These are phyloP conservation scores for Fennellomyces sp. DNA, from an alignment of 371 early-diverging fungal genomes.

Conservation along the genomic window DNA sequence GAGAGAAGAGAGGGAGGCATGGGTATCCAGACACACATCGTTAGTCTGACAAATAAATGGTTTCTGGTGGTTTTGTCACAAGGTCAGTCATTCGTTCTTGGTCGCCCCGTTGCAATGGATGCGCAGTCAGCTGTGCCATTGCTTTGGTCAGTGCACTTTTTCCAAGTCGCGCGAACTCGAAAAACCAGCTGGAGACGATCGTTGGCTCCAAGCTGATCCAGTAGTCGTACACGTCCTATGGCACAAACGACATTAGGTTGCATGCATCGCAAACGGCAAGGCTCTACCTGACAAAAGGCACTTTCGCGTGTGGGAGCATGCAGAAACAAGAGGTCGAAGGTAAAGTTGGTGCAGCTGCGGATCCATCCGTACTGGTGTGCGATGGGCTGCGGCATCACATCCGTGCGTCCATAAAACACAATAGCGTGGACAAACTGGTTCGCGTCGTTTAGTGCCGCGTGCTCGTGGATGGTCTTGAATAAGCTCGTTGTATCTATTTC, in stretches of 20 bases:
- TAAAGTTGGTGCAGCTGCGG: conserved; percentile 10
- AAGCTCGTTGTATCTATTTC: conserved; percentile 11
- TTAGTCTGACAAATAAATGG: conserved; percentile 4
- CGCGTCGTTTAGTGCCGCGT: conserved; percentile 8
- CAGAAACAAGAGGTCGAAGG: conserved; percentile 20
- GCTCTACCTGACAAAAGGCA: conserved; percentile 18
- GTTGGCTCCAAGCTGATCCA: conserved; percentile 5
- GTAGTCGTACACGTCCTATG: conserved; percentile 13
- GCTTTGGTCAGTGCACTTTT: conserved; percentile 19
- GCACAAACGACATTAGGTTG: neutral
- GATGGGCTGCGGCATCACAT: conserved; percentile 4
- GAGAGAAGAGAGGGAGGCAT: neutral
- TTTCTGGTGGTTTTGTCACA: neutral
- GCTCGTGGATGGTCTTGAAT: conserved; percentile 9
- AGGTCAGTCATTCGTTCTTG: conserved; percentile 4
- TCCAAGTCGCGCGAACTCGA: conserved; percentile 18
- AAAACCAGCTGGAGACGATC: conserved; percentile 18
- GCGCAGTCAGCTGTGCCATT: conserved; percentile 24
- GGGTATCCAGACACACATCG: too few species aligned
- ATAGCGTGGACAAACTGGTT: conserved; percentile 16
- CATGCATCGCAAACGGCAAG: neutral
- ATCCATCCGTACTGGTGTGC: neutral
- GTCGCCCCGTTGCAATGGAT: conserved; percentile 24
- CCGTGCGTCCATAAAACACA: conserved; percentile 21
- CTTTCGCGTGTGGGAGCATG: conserved; percentile 7